Evolutionary conservation across 192 early-diverging fungal genomes (phyloP).

Genomic region (Backusella parvicylindrica): DNA sequence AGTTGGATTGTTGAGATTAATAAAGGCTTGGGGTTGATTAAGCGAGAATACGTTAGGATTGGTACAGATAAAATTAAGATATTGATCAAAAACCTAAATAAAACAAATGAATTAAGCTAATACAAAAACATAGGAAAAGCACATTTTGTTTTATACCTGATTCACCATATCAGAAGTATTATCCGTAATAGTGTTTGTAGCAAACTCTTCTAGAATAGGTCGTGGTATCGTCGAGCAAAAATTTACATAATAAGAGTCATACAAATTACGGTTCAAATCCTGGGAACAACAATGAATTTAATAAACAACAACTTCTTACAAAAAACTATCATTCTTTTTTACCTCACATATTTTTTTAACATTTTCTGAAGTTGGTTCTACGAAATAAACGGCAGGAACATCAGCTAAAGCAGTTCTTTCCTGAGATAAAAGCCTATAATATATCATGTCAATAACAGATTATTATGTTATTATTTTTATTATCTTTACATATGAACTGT

Average conservation of each 20-base stretch:
- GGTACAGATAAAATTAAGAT: constrained; percentile 90
- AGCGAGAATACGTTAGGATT: constrained; percentile 93
- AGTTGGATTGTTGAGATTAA: constrained; percentile 78
- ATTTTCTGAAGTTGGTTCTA: constrained; percentile 87
- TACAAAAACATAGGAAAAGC: constrained; percentile 47
- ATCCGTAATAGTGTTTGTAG: constrained; percentile 71
- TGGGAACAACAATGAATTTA: constrained; percentile 26
- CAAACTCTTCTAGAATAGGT: constrained; percentile 89
- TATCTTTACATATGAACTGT: constrained; percentile 90
- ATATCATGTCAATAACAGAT: not conserved
- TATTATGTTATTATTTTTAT: not conserved
- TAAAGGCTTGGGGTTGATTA: constrained; percentile 77
- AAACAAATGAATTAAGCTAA: constrained; percentile 20
- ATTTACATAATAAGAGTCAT: constrained; percentile 96
- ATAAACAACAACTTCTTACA: not conserved
- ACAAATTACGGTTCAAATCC: constrained; percentile 87
- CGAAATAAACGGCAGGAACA: constrained; percentile 96
- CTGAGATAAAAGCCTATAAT: constrained; percentile 68
- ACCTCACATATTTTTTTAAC: constrained; percentile 79
- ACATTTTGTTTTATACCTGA: constrained; percentile 48
- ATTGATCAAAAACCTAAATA: constrained; percentile 91
- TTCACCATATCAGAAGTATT: constrained; percentile 78
- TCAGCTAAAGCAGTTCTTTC: constrained; percentile 90
- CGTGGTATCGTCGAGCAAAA: constrained; percentile 88
- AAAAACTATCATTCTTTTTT: constrained; percentile 14